Evolutionary conservation across 208 protist species (phyloP).

Genomic region (Crithidia fasciculata): DNA sequence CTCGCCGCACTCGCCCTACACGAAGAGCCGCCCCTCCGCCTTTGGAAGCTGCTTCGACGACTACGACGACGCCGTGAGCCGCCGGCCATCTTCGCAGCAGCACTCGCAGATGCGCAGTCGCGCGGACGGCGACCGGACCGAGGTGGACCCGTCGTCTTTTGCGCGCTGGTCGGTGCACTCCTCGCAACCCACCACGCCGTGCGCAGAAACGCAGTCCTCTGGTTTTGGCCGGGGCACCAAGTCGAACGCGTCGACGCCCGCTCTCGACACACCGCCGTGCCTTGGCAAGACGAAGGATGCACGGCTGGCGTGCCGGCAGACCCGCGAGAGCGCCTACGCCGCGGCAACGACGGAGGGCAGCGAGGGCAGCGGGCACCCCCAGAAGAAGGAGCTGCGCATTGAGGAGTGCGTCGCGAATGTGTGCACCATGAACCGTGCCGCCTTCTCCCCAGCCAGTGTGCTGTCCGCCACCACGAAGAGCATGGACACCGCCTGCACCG

Average conservation of each 20-base stretch:
- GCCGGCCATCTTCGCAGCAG: neutral
- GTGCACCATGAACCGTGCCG: neutral
- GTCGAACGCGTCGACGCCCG: constrained; percentile 3
- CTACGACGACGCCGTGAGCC: constrained; percentile 1
- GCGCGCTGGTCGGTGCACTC: constrained; percentile 6
- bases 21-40: constrained; percentile 5
- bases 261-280: constrained; percentile 18
- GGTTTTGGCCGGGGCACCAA: neutral
- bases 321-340: constrained; percentile 20
- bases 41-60: constrained; percentile 17
- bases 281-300: constrained; percentile 20
- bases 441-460: constrained; percentile 11
- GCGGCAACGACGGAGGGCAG: constrained; percentile 5
- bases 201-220: neutral
- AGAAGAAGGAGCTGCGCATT: constrained; percentile 33
- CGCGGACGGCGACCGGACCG: neutral
- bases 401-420: constrained; percentile 12
- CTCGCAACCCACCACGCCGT: constrained; percentile 19
- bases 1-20: constrained; percentile 22
- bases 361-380: constrained; percentile 10
- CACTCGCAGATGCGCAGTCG: neutral
- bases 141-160: constrained; percentile 3
- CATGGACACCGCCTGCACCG: constrained; percentile 26
- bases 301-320: constrained; percentile 30
- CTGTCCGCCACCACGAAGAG: constrained; percentile 22